phyloP scores from a whole-genome alignment of 352 stramenopile species.

The Thalassiosira hispida region DNA sequence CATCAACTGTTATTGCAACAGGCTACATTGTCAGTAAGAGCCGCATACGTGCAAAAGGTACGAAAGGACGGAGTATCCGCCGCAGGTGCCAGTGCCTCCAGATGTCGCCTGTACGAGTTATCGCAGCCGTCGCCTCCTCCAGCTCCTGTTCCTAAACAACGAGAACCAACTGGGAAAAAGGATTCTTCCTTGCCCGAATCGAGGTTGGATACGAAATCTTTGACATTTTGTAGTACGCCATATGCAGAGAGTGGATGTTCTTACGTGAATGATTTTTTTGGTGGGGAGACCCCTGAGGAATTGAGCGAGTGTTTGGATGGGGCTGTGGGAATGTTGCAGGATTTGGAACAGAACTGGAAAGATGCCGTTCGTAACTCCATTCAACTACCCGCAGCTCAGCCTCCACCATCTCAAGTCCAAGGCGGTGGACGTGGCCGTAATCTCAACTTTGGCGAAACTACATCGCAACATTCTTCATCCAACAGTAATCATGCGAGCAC shows the following conservation, averaged over 20 bases:
- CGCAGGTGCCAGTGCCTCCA: neutral
- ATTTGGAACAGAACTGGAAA: constrained; percentile 84
- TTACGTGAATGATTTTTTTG: constrained; percentile 62
- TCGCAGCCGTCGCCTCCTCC: too few relatives aligned
- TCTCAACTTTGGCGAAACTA: constrained; percentile 13
- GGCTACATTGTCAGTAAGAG: constrained; percentile 67
- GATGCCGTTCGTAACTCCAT: constrained; percentile 79
- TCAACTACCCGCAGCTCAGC: constrained; percentile 42
- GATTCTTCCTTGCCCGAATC: constrained; percentile 32
- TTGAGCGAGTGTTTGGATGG: constrained; percentile 78
- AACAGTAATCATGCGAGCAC: constrained; percentile 3
- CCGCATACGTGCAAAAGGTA: constrained; percentile 57
- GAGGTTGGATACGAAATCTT: constrained; percentile 31
- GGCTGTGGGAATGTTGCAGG: constrained; percentile 82
- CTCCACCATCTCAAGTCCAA: neutral
- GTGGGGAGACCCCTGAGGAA: constrained; percentile 69
- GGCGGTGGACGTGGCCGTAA: constrained; percentile 7
- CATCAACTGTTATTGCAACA: constrained; percentile 81
- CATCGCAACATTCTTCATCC: neutral
- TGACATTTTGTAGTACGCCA: constrained; percentile 21
- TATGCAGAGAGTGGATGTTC: constrained; percentile 13
- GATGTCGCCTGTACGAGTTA: neutral
- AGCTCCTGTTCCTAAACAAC: too few relatives aligned
- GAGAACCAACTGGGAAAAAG: constrained; percentile 21
- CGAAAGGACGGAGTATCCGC: constrained; percentile 24